Evolutionary conservation across 2,329 filamentous ascomycete species (phyloP).

Genomic region (Calonectria multiphialidica): DNA sequence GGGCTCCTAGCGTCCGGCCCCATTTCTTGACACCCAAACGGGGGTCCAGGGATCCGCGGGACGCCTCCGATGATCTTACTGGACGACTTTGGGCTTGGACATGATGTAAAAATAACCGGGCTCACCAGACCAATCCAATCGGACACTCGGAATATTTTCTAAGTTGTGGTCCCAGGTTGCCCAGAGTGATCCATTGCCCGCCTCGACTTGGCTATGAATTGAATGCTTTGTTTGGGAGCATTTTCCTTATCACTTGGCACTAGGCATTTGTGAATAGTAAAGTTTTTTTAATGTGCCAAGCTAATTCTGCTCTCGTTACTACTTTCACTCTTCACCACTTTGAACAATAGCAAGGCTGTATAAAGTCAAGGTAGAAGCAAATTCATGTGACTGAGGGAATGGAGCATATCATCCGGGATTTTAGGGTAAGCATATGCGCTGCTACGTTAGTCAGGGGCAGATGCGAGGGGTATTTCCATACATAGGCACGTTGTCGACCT

Average conservation of each 20-base stretch:
- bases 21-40: not conserved
- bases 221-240: not conserved
- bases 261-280: not conserved
- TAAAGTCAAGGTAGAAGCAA: not conserved
- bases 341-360: not conserved
- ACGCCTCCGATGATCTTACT: not conserved
- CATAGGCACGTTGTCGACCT: too few relatives aligned
- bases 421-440: not conserved
- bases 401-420: not conserved
- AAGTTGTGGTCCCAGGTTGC: not conserved
- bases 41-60: not conserved
- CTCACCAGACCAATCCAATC: not conserved
- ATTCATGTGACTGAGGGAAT: not conserved
- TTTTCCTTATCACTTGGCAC: not conserved
- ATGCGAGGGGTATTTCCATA: not conserved
- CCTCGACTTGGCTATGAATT: not conserved
- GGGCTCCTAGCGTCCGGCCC: not conserved
- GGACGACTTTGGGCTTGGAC: not conserved
- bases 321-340: not conserved
- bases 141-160: not conserved
- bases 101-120: constrained; percentile 1
- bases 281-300: not conserved
- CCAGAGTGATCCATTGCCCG: not conserved
- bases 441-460: not conserved
- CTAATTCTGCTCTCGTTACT: not conserved